Evolutionary conservation across 441 rosid genomes (phyloP), one percentile per base, ranked within the genome.

Genomic region (Gossypium gossypioides): DNA sequence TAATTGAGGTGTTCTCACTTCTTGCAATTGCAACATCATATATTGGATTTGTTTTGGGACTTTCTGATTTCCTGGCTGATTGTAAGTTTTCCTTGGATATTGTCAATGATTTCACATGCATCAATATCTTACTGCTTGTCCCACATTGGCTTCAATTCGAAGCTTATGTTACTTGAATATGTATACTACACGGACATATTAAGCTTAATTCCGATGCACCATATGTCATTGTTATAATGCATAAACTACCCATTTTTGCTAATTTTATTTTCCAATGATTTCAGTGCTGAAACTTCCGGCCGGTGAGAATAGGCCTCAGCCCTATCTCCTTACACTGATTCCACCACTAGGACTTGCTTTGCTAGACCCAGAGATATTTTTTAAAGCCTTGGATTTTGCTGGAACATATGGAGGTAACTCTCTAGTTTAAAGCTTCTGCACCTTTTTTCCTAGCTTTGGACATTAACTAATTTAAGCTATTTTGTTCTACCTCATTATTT

Each of bases 11-110:
- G 7, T 93, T 93, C 84, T 93, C 97, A 24, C 87, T 89, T 57
- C 87, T 93, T 50, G 98, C 97, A 71, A 91, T 91, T 3, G 90
- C 95, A 75, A 93, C 98, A 21, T 91, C 98, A 56, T 93, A 87
- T 60, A 89, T 91, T 2, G 97, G 97, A 71, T 93, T 93, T 55
- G 86, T 90, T 77, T 75, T 91, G 72, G 97, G 97, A 83, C 97
- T 93, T 64, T 71, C 90, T 4, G 98, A 93, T 80, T 93, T 93
- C 87, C 82, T 90, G 66, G 89, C 97, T 18, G 97, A 93, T 77
- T 85, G 98, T 93, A 75, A 90, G 96, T 84, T 48, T 15, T 13
- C 58, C 19, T 34, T 54, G 60, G 19, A 16, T 7, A 71, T 48
- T 61, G 16, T 56, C 22, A n/a, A 29, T 61, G n/a, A 32, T 16